phyloP scores from a whole-genome alignment of 306 rosid species.

The Castanea mollissima region DNA sequence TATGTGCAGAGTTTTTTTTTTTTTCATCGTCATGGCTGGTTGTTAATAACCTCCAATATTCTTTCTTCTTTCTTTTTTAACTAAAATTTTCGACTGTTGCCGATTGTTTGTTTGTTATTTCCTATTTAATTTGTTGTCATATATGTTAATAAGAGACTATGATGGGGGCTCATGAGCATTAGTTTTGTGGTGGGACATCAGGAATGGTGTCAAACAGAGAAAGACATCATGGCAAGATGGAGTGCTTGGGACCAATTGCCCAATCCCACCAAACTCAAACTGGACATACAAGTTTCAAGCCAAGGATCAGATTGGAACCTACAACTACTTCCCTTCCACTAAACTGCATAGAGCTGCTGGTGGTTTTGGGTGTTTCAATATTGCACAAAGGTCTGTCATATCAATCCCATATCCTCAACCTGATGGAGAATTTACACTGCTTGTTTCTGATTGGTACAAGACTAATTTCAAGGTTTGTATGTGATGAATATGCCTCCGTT shows the following conservation, averaged over 20 bases:
- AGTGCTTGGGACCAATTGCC: constrained; percentile 80
- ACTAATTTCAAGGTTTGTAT: constrained; percentile 50
- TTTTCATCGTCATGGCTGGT: too few species aligned
- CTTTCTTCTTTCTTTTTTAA: too few species aligned
- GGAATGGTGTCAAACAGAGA: constrained; percentile 81
- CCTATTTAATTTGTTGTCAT: too few species aligned
- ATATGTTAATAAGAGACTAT: too few species aligned
- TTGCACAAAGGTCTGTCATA: constrained; percentile 64
- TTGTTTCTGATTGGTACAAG: constrained; percentile 74
- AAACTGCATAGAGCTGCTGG: constrained; percentile 72
- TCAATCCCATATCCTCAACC: constrained; percentile 63
- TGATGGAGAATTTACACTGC: constrained; percentile 57
- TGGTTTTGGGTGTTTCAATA: constrained; percentile 68
- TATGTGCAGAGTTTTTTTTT: too few species aligned
- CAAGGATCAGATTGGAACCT: constrained; percentile 88
- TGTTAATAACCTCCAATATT: too few species aligned
- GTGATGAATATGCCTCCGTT: not conserved
- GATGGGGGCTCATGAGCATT: not conserved
- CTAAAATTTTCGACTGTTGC: too few species aligned
- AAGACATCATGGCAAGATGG: constrained; percentile 88
- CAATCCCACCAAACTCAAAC: constrained; percentile 76
- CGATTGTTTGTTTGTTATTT: too few species aligned
- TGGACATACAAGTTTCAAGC: constrained; percentile 84
- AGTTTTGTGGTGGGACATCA: constrained; percentile 14
- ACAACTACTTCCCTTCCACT: constrained; percentile 66